phyloP scores from a whole-genome alignment of 2,329 filamentous ascomycete genomes.

The Pseudocercospora pini-densiflorae region DNA sequence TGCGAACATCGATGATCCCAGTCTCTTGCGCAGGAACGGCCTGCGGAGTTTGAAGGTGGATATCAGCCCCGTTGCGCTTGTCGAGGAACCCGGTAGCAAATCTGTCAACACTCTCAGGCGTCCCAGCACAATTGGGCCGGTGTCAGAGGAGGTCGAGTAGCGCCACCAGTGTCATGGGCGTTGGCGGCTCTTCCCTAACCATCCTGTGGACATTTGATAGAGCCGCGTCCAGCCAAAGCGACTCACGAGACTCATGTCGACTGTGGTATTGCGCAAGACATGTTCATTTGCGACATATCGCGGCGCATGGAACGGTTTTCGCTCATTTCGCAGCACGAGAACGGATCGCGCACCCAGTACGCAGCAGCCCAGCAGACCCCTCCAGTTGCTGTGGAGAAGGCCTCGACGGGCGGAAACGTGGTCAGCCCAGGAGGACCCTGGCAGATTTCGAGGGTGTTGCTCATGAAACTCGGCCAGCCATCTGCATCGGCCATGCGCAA shows the following conservation, averaged over 20 bases:
- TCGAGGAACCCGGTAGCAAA: neutral
- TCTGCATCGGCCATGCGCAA: conserved; percentile 17
- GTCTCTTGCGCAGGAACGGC: conserved; percentile 24
- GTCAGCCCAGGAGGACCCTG: conserved; percentile 14
- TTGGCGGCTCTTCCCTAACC: neutral
- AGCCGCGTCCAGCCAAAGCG: neutral
- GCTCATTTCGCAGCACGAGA: conserved; percentile 7
- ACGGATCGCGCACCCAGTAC: neutral
- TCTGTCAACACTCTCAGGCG: neutral
- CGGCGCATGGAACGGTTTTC: neutral
- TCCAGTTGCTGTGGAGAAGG: neutral
- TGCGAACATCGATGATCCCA: conserved; percentile 14
- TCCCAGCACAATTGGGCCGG: conserved; percentile 21
- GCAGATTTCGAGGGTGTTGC: conserved; percentile 4
- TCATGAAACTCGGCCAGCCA: conserved; percentile 15
- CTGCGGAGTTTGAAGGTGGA: conserved; percentile 23
- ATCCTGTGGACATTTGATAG: conserved; percentile 1
- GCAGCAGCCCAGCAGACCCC: neutral
- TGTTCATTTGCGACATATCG: neutral
- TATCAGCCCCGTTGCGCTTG: conserved; percentile 12
- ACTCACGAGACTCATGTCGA: neutral
- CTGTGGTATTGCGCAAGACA: neutral
- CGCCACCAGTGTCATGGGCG: conserved; percentile 17
- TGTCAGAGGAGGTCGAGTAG: conserved; percentile 16
- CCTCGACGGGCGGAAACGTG: conserved; percentile 8